Conservation (phyloP, 768 basidiomycete species). For the Goffeauzyma gilvescens region DNA sequence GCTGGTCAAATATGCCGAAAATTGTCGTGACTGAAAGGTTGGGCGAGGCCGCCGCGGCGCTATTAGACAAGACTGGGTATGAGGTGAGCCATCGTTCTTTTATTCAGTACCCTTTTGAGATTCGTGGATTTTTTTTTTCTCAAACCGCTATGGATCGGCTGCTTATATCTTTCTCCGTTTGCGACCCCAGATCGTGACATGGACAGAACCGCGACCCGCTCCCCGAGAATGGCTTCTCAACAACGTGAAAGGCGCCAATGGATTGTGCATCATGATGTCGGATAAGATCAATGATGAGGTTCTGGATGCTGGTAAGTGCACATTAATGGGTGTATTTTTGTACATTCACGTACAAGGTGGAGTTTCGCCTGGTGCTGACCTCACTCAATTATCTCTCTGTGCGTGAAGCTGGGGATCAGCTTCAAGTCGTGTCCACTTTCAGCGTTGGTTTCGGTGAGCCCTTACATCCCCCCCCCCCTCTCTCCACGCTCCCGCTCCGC, state of each 20-base stretch:
- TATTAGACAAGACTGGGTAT: slow-evolving; percentile 12
- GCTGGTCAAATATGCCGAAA: slow-evolving; percentile 5
- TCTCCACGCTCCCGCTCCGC: too few relatives aligned
- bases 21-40: slow-evolving; percentile 25
- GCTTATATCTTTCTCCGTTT: background rate
- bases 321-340: too few relatives aligned
- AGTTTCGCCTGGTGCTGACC: too few relatives aligned
- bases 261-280: slow-evolving; percentile 43
- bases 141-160: background rate
- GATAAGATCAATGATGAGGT: slow-evolving; percentile 63
- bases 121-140: background rate
- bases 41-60: slow-evolving; percentile 11
- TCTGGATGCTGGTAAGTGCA: slow-evolving; percentile 38
- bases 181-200: slow-evolving; percentile 35
- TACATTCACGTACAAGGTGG: too few relatives aligned
- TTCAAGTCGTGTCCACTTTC: slow-evolving; percentile 80
- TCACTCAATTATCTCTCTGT: too few relatives aligned
- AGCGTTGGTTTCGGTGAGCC: slow-evolving; percentile 28
- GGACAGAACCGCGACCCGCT: slow-evolving; percentile 42
- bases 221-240: slow-evolving; percentile 54
- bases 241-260: slow-evolving; percentile 48
- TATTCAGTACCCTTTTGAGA: background rate
- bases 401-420: slow-evolving; percentile 51
- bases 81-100: background rate
- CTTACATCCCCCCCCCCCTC: background rate